Conservation (phyloP, 805 yeast genomes). For the Tetrapisispora phaffii region DNA sequence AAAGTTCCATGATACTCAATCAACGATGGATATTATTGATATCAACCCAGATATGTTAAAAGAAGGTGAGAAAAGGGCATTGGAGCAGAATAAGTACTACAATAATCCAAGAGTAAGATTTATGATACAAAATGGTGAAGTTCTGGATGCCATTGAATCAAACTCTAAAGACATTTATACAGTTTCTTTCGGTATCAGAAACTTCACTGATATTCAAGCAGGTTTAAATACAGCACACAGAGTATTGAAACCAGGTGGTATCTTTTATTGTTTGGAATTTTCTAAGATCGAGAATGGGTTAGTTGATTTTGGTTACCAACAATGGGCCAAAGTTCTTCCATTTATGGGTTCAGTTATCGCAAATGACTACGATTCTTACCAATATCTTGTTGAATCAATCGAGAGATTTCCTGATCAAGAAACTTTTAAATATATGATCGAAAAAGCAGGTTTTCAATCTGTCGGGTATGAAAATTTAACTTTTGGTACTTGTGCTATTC, state of each 20-base stretch:
- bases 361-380: constrained; percentile 91
- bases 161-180: constrained; percentile 92
- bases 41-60: constrained; percentile 92
- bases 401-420: constrained; percentile 88
- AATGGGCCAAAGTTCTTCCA: constrained; percentile 82
- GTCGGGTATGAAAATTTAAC: constrained; percentile 90
- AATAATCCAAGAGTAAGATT: constrained; percentile 55
- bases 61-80: constrained; percentile 78
- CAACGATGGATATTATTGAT: constrained; percentile 86
- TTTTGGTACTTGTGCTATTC: constrained; percentile 92
- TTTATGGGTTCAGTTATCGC: constrained; percentile 93
- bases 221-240: constrained; percentile 94
- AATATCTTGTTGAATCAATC: constrained; percentile 90
- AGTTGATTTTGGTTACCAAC: constrained; percentile 68
- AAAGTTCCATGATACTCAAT: constrained; percentile 60
- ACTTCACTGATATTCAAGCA: constrained; percentile 88
- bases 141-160: constrained; percentile 70
- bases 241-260: constrained; percentile 94
- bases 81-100: constrained; percentile 46
- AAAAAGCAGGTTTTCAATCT: constrained; percentile 91
- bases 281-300: constrained; percentile 78
- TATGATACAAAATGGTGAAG: constrained; percentile 87
- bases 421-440: constrained; percentile 80
- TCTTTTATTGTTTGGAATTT: constrained; percentile 92
- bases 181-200: constrained; percentile 94